Evolutionary conservation across 345 rosid genomes (phyloP).

Genomic region (Euphorbia pulcherrima): DNA sequence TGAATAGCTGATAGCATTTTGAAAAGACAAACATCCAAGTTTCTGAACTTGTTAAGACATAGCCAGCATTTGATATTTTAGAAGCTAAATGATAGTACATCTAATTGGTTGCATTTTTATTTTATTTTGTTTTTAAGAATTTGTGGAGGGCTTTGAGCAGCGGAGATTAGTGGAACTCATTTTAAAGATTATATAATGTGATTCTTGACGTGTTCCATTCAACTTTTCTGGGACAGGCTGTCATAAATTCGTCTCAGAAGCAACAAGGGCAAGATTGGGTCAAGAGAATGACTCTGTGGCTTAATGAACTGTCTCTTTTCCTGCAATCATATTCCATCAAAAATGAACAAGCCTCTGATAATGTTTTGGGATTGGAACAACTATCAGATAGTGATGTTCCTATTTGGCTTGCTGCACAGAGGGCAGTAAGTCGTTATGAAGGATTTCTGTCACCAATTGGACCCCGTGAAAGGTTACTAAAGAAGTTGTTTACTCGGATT

Average conservation of each 20-base stretch:
- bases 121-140: not conserved
- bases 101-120: not conserved
- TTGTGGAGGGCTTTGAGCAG: not conserved
- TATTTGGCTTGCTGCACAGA: slow-evolving; percentile 86
- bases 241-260: slow-evolving; percentile 44
- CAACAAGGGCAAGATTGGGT: slow-evolving; percentile 49
- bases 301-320: slow-evolving; percentile 52
- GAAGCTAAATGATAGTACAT: not conserved
- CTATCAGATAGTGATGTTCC: slow-evolving; percentile 66
- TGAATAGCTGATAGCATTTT: not conserved
- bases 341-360: slow-evolving; percentile 39
- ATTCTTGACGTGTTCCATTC: slow-evolving; percentile 12
- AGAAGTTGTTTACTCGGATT: slow-evolving; percentile 65
- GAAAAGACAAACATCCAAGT: not conserved
- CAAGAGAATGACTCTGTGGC: slow-evolving; percentile 55
- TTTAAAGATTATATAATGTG: not conserved
- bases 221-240: slow-evolving; percentile 41
- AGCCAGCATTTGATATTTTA: not conserved
- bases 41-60: slow-evolving; percentile 1
- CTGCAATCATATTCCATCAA: slow-evolving; percentile 43
- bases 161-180: not conserved
- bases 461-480: slow-evolving; percentile 80
- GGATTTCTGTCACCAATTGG: slow-evolving; percentile 80
- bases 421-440: slow-evolving; percentile 81
- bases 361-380: slow-evolving; percentile 36